A percentile compares a stretch with the other conserved stretches of the same genome.
These are phyloP conservation scores for Lipomyces yamadae DNA, from an alignment of 805 yeast genomes.

Conservation along the genomic window DNA sequence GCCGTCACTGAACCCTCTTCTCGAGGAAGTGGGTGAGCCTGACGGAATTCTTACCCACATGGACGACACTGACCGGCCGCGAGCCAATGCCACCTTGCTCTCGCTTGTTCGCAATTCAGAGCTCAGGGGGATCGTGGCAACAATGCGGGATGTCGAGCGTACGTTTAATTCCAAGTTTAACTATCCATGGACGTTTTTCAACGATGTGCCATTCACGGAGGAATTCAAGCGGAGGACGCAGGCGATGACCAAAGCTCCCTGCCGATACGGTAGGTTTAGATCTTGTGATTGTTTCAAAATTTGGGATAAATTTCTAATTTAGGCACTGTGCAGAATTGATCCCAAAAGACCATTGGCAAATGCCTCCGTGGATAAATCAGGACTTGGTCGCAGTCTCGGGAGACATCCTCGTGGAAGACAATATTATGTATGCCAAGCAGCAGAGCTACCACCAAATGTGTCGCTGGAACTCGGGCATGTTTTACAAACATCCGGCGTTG, in stretches of 20 bases:
- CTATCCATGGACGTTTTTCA: constrained; percentile 81
- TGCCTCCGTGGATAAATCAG: constrained; percentile 61
- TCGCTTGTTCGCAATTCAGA: constrained; percentile 77
- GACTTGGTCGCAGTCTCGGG: constrained; percentile 51
- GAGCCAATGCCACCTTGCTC: constrained; percentile 76
- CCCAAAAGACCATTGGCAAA: constrained; percentile 58
- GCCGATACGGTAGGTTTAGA: constrained; percentile 52
- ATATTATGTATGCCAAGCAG: constrained; percentile 64
- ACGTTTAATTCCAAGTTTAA: constrained; percentile 70
- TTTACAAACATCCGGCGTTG: constrained; percentile 67
- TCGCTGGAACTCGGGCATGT: constrained; percentile 69
- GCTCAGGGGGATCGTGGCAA: constrained; percentile 51
- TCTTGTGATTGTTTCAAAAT: neutral
- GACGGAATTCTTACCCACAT: constrained; percentile 31
- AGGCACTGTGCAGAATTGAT: constrained; percentile 47
- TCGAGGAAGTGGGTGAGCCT: constrained; percentile 43
- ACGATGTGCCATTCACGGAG: constrained; percentile 68
- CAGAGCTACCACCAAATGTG: constrained; percentile 83
- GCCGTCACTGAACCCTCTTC: constrained; percentile 24
- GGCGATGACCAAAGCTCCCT: constrained; percentile 50
- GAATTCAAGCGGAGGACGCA: constrained; percentile 56
- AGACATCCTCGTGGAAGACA: constrained; percentile 46
- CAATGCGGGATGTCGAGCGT: constrained; percentile 66
- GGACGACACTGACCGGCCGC: constrained; percentile 36
- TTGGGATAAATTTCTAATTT: neutral